Base-by-base conservation (phyloP, 345 rosid genomes). In the Physaria fendleri region DNA sequence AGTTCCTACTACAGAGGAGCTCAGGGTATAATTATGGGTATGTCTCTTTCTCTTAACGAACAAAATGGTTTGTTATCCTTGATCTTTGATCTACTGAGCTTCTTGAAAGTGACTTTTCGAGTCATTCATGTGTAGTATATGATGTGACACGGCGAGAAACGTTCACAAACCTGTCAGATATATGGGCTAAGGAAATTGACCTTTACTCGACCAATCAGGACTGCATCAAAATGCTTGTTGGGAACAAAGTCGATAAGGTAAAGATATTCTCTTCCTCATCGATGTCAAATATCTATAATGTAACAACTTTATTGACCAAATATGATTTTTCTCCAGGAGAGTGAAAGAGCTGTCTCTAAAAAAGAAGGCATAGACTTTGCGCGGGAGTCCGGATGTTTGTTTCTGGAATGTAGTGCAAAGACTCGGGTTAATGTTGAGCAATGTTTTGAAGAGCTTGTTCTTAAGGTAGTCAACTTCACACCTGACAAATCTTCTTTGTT, bases 1-100 rank as follows among this genome's bases (percentile, higher is more conserved):
- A 86, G 95, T 59, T 92, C 96, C 5, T 88, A 92, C 71, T 92
- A 92, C 79, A 84, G 96, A 75, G 98, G 96, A 59, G 96, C 98
- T 49, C 98, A 88, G 73, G 96, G 96, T 63, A 79, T 92, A 37
- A 79, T 88, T 8, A 82, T 88, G 98, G 98, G 98, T 92, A 80
- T 45, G 67, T 13, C 22, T 46, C 66, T 63, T 2, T 63, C 1
- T n/a, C n/a, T 42, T 18, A 34, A 25, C 13, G 11, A 34, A 52
- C 28, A 13, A 11, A 11, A 29, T 30, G 0, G 11, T 20, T 41
- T 32, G 15, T 14, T 37, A 20, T 11, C 7, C 6, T 25, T 56
- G 4, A 57, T 39, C 32, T 2, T 5, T 49, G 6, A 12, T 35
- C 49, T 57, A 8, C 34, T 16, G 2, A 29, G n/a, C 0, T 13